Evolutionary conservation across 2,329 filamentous ascomycete genomes (phyloP), one percentile per base, ranked within the genome.

Genomic region (Rutstroemia sp.): DNA sequence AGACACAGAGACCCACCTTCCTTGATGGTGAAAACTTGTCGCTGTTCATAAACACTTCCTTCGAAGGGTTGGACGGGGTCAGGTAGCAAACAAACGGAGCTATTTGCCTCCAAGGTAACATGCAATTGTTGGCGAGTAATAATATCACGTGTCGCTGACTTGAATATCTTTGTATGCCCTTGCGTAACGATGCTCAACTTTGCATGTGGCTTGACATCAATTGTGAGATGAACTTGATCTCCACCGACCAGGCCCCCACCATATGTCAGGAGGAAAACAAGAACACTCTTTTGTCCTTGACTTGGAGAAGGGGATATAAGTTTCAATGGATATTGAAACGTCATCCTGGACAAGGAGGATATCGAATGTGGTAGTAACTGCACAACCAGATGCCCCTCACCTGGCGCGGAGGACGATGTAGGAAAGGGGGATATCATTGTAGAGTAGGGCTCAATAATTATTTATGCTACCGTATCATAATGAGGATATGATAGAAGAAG

Each of bases 101-200:
- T 81, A 21, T 71, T 74, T 14, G 75, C 64, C 23, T 75, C 73
- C 52, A 88, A 72, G 3, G 70, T 69, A 34, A 81, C 77, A 12
- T 73, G 69, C 57, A 88, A 70, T 1, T 68, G 74, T 70, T 88
- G 85, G 19, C 77, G 75, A 1, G 84, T 87, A 47, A 80, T 69
- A 12, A 81, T 71, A 44, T 79, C 73, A 38, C 73, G 73, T 54
- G 76, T 74, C 48, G 81, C 71, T 0, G 90, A 88, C 69, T 94
- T 95, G 80, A 96, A 97, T 65, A 99, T 84, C 74, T 97, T 99
- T 58, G 94, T 97, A 72, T 91, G 90, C 52, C 92, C 92, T 75
- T 86, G 83, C 0, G 83, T 86, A 58, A 82, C 80, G 38, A 86
- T 73, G 64, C 78, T 83, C 54, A 96, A 80, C 58, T 83, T 85